A percentile compares a stretch with the other conserved stretches of the same genome.
phyloP scores from a whole-genome alignment of 31 red algal genomes.

The Odonthalia washingtoniensis region DNA sequence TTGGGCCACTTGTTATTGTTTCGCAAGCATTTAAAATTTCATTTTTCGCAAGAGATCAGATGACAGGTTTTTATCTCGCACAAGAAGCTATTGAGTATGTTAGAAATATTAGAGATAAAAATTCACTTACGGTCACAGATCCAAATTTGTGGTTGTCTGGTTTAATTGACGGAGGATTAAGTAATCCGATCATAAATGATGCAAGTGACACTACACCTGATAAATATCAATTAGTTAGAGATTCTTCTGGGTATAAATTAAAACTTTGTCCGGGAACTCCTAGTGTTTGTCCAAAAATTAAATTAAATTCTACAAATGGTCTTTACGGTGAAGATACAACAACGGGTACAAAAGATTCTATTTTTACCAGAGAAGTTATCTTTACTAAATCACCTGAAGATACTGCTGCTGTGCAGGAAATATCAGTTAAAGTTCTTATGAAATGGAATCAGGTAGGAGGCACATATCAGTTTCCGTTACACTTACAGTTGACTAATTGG shows the following conservation, averaged over 20 bases:
- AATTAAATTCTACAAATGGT: neutral
- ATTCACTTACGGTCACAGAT: neutral
- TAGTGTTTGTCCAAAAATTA: neutral
- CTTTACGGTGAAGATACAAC: too few relatives aligned
- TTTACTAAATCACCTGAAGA: too few relatives aligned
- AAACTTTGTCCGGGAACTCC: constrained; percentile 2
- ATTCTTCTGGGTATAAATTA: neutral
- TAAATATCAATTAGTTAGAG: neutral
- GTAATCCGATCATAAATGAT: neutral
- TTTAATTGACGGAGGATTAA: neutral
- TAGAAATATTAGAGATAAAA: constrained; percentile 14
- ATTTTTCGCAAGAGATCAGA: neutral
- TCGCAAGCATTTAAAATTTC: neutral
- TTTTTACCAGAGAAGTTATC: too few relatives aligned
- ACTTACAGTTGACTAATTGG: constrained; percentile 15
- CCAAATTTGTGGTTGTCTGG: neutral
- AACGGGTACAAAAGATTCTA: too few relatives aligned
- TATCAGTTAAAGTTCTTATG: too few relatives aligned
- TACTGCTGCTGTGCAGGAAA: too few relatives aligned
- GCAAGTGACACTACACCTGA: neutral
- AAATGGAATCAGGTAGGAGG: neutral
- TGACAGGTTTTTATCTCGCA: neutral
- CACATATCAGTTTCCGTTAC: constrained; percentile 4
- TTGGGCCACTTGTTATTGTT: neutral
- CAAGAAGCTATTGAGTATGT: constrained; percentile 16